Evolutionary conservation across 2,329 filamentous ascomycete genomes (phyloP).

Genomic region (Diaporthe capsici): DNA sequence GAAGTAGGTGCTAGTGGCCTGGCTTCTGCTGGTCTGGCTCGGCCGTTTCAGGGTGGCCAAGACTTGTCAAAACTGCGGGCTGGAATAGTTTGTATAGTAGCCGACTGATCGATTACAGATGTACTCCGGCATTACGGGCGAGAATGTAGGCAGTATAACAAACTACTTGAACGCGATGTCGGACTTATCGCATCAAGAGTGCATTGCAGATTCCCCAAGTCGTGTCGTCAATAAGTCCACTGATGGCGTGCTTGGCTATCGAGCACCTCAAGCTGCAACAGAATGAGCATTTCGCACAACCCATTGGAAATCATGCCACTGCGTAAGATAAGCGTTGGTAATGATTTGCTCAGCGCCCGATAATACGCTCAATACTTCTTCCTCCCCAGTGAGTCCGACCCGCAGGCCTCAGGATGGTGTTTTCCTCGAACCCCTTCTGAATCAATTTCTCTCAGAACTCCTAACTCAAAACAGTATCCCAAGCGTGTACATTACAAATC

Average conservation of each 20-base stretch:
- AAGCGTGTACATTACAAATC: conserved; percentile 32
- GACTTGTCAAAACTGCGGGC: not conserved
- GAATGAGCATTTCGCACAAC: conserved; percentile 33
- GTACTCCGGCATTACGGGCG: not conserved
- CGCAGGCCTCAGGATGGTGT: conserved; percentile 14
- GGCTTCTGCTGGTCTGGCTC: not conserved
- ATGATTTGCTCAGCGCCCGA: conserved; percentile 28
- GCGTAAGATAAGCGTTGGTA: conserved; percentile 25
- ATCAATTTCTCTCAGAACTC: conserved; percentile 34
- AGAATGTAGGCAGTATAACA: not conserved
- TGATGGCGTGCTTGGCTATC: conserved; percentile 41
- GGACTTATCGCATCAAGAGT: not conserved
- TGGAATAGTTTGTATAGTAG: not conserved
- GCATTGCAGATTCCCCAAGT: not conserved
- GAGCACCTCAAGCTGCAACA: conserved; percentile 39
- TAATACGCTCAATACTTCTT: conserved; percentile 20
- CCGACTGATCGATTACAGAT: not conserved
- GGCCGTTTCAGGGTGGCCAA: not conserved
- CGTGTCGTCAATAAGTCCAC: conserved; percentile 39
- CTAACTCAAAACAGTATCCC: conserved; percentile 32
- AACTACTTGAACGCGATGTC: not conserved
- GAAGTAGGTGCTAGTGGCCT: too few species aligned
- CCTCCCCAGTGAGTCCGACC: conserved; percentile 14
- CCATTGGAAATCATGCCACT: conserved; percentile 29
- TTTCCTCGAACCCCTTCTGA: conserved; percentile 10